Evolutionary conservation across 148 eudicot genomes (phyloP), one percentile per base, ranked within the genome.

Genomic region (Fagopyrum tataricum): DNA sequence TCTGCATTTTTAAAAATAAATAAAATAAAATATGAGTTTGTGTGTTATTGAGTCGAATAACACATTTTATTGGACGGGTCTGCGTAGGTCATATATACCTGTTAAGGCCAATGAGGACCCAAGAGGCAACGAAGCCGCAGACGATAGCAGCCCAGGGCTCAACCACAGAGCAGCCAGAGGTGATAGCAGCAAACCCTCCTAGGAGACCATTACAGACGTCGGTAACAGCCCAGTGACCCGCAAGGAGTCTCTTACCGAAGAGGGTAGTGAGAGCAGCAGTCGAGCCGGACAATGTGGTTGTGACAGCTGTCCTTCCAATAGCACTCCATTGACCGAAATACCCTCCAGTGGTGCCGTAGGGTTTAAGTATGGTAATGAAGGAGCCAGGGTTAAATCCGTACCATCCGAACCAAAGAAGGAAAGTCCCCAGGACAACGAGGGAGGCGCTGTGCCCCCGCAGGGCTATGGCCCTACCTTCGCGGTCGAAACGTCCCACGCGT

Each of bases 371-470:
- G 1, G 24, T 72, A n/a, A 40, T 53, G 23, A 85, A 85, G 4
- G 88, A 85, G 5, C 88, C 85, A 15, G 88, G 85, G 66, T 85
- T 85, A 64, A 85, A 85, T 53, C 87, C 87, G 74, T 82, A 85
- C 87, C 87, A 84, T 2, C 87, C 87, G 80, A 84, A 85, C 87
- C 87, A 85, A n/a, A 85, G 76, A n/a, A 85, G 74, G 67, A 85
- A 85, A 0, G 88, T 82, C 3, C 88, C 88, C 2, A 85, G 55
- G 1, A 85, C 88, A 0, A 82, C 88, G 1, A 85, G 76, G 8
- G 88, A 78, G 0, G 84, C 84, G 52, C 82, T 82, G 42, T 85
- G 87, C 7, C 87, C 87, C 8, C 83, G 83, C 5, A 85, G 48
- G 66, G 80, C 81, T 6, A 85, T 74, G 21, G 88, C 61, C 6